These are phyloP conservation scores for Aspergillus pseudoglaucus DNA, from an alignment of 2,329 filamentous ascomycete genomes.

Conservation along the genomic window DNA sequence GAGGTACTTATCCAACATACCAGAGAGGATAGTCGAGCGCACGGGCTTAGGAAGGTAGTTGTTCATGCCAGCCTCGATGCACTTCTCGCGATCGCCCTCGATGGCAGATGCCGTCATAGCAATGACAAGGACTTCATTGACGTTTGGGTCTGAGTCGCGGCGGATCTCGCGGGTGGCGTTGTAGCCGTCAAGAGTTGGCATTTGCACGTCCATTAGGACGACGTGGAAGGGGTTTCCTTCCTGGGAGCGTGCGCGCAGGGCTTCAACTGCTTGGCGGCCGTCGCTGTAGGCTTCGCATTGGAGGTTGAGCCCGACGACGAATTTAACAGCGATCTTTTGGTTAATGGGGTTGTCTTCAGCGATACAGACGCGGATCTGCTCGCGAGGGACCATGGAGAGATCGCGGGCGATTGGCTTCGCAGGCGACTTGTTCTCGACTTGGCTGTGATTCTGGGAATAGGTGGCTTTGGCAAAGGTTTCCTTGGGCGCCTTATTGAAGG, in stretches of 20 bases:
- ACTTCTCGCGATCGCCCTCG: constrained; percentile 89
- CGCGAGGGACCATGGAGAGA: constrained; percentile 65
- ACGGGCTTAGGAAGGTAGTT: constrained; percentile 95
- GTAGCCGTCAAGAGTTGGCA: constrained; percentile 89
- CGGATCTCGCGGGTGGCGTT: constrained; percentile 81
- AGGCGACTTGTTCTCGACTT: constrained; percentile 37
- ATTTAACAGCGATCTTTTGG: constrained; percentile 87
- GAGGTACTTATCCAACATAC: constrained; percentile 68
- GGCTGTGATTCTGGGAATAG: constrained; percentile 44
- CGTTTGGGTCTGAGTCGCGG: constrained; percentile 65
- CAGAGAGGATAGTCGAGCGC: constrained; percentile 76
- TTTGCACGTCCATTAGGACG: constrained; percentile 92
- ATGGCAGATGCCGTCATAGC: constrained; percentile 97
- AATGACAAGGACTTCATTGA: constrained; percentile 82
- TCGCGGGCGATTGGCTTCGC: constrained; percentile 51
- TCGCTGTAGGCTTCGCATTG: constrained; percentile 85
- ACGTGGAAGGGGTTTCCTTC: constrained; percentile 78
- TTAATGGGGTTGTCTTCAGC: constrained; percentile 95
- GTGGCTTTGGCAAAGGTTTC: constrained; percentile 52
- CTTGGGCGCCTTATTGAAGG: constrained; percentile 71
- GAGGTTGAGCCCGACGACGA: constrained; percentile 79
- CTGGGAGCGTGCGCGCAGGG: constrained; percentile 64
- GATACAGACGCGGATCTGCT: constrained; percentile 80
- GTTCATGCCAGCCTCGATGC: constrained; percentile 93
- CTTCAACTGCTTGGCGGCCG: constrained; percentile 79